Percentiles rank a stretch among this genome's conserved stretches.
Conservation (phyloP, 805 yeast species). For the Metschnikowia gelsemii region DNA sequence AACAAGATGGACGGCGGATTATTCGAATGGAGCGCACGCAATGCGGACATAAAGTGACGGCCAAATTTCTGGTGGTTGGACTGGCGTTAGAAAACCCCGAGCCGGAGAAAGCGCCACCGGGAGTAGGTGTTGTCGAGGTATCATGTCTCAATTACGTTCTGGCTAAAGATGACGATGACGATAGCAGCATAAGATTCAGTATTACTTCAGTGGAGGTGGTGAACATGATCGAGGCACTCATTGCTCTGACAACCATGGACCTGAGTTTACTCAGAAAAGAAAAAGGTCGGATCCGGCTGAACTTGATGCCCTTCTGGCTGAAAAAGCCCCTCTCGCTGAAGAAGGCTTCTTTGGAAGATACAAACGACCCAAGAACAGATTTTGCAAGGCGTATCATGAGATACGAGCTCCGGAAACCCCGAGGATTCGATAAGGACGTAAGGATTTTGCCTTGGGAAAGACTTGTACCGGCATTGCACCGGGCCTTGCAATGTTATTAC, state of each 20-base stretch:
- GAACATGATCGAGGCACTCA: conserved; percentile 59
- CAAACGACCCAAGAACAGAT: conserved; percentile 29
- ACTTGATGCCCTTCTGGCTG: conserved; percentile 67
- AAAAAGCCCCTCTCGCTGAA: conserved; percentile 55
- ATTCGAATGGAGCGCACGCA: conserved; percentile 58
- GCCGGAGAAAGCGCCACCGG: conserved; percentile 37
- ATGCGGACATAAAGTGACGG: conserved; percentile 45
- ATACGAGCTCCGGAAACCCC: conserved; percentile 59
- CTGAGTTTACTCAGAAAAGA: conserved; percentile 57
- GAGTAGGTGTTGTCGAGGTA: conserved; percentile 55
- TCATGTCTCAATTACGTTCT: conserved; percentile 52
- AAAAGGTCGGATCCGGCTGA: conserved; percentile 64
- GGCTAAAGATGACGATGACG: conserved; percentile 24
- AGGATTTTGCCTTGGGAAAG: conserved; percentile 61
- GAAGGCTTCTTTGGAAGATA: conserved; percentile 25
- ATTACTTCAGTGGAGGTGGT: conserved; percentile 68
- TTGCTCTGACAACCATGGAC: conserved; percentile 48
- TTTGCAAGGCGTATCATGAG: conserved; percentile 65
- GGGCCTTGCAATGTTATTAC: conserved; percentile 66
- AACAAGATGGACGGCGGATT: conserved; percentile 52
- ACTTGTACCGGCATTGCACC: conserved; percentile 55
- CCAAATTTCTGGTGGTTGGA: conserved; percentile 49
- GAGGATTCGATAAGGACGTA: conserved; percentile 70
- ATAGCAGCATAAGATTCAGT: conserved; percentile 37
- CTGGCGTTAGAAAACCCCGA: conserved; percentile 49